phyloP scores from a whole-genome alignment of 2,329 filamentous ascomycete species.

The Hypoxylon sp. region DNA sequence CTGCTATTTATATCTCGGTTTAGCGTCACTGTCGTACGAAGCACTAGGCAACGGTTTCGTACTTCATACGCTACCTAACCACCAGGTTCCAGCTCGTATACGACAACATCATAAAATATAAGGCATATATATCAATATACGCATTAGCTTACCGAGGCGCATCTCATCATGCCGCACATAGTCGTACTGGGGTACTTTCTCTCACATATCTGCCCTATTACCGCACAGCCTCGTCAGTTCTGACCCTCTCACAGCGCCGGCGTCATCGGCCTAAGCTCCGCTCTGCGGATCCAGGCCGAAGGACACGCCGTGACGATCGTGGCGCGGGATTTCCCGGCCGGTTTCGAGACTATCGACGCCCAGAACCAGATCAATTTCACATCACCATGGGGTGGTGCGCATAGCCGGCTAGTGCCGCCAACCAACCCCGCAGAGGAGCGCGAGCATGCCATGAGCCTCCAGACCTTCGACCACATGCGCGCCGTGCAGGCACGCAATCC shows the following conservation, averaged over 20 bases:
- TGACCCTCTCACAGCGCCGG: conserved; percentile 60
- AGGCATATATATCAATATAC: neutral
- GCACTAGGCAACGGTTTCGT: neutral
- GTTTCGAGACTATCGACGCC: conserved; percentile 60
- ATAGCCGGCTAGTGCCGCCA: conserved; percentile 66
- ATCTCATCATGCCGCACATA: conserved; percentile 43
- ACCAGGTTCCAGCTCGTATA: neutral
- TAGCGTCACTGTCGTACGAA: neutral
- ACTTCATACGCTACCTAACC: neutral
- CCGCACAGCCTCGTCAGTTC: neutral
- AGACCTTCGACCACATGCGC: conserved; percentile 60
- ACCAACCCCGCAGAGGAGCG: conserved; percentile 51
- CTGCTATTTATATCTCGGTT: neutral
- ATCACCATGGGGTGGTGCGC: conserved; percentile 70
- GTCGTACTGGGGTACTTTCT: conserved; percentile 49
- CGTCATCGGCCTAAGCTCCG: conserved; percentile 65
- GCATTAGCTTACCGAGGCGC: neutral
- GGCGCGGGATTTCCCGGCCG: conserved; percentile 62
- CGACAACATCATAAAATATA: neutral
- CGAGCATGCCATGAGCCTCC: conserved; percentile 60
- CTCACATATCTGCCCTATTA: neutral
- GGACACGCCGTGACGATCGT: conserved; percentile 59
- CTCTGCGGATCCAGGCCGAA: conserved; percentile 60
- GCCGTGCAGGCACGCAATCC: conserved; percentile 49
- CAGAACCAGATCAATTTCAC: conserved; percentile 63